Evolutionary conservation across 1,139 yeast genomes (phyloP), one percentile per base, ranked within the genome.

Genomic region (Keqinozyma sinolaborantium): DNA sequence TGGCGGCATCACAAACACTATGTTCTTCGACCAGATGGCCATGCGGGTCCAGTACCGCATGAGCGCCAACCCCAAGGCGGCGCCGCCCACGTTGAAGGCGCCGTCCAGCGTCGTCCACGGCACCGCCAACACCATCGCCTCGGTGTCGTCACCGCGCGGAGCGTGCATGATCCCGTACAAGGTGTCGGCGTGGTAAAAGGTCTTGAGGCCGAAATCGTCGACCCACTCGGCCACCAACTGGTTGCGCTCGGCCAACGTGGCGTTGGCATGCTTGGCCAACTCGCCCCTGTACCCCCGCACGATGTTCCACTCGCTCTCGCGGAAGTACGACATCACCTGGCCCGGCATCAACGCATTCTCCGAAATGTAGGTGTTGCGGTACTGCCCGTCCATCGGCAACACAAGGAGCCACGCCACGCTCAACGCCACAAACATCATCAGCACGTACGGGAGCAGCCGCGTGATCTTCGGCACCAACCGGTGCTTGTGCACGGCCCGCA

Each of bases 271-370:
- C 48, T 58, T 61, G 47, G 39, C 52, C 31, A 76, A 52, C 42
- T 81, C 86, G 26, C 71, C 73, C 38, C 96, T 70, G 52, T 82
- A 88, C 0, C 97, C 98, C 36, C 97, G 65, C 16, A 88, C 78
- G 34, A 85, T 68, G 50, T 90, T 87, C 97, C 97, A 92, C 50
- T 92, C 98, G 31, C 92, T 79, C 47, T 90, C 97, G 36, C 97
- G 70, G 55, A 87, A 94, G 53, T 87, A 88, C 12, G 95, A 83
- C 46, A 82, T 83, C 3, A 92, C 97, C 54, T 92, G 97, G 0
- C 95, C 90, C 9, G 98, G 97, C 85, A 94, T 81, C 54, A 94
- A 67, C 23, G 99, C 99, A 59, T 92, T 94, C 53, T 94, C 99
- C 6, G 95, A 83, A 14, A 90, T 84, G 53, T 92, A 92, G 5